A percentile compares a stretch with the other conserved stretches of the same genome.
phyloP scores from a whole-genome alignment of 805 yeast species.

The Metschnikowia noctiluminum region DNA sequence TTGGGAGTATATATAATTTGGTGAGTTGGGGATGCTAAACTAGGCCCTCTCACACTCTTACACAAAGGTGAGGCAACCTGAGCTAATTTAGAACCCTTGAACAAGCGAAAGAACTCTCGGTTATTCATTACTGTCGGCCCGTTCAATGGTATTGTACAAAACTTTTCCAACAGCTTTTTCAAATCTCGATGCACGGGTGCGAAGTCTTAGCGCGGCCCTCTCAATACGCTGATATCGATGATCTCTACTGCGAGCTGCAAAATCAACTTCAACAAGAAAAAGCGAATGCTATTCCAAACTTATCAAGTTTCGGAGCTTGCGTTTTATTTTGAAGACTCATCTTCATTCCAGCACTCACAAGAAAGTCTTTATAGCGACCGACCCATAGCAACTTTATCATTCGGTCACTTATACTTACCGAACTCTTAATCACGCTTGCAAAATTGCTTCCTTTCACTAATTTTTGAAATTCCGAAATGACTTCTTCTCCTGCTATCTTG shows the following conservation, averaged over 20 bases:
- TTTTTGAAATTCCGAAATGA: conserved; percentile 49
- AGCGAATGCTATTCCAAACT: conserved; percentile 59
- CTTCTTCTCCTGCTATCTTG: conserved; percentile 18
- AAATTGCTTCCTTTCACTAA: conserved; percentile 53
- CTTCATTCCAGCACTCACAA: conserved; percentile 71
- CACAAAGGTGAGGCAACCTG: conserved; percentile 44
- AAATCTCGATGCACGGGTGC: conserved; percentile 15
- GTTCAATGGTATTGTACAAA: background rate
- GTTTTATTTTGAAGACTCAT: conserved; percentile 38
- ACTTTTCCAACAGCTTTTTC: too few relatives aligned
- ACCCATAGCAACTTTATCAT: conserved; percentile 77
- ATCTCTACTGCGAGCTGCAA: background rate
- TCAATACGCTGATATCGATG: background rate
- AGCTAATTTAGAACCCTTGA: conserved; percentile 40
- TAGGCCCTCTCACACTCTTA: conserved; percentile 28
- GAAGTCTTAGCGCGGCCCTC: background rate
- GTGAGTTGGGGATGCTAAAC: conserved; percentile 53
- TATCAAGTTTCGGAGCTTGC: conserved; percentile 44
- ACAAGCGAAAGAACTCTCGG: conserved; percentile 22
- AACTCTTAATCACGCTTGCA: conserved; percentile 67
- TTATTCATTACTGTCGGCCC: conserved; percentile 11
- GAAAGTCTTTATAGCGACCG: conserved; percentile 76
- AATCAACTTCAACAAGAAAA: conserved; percentile 46
- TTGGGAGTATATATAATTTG: conserved; percentile 71
- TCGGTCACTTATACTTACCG: conserved; percentile 64